Percentiles rank a stretch among this genome's conserved stretches.
Conservation (phyloP, 768 basidiomycete genomes). For the Paxillus involutus region DNA sequence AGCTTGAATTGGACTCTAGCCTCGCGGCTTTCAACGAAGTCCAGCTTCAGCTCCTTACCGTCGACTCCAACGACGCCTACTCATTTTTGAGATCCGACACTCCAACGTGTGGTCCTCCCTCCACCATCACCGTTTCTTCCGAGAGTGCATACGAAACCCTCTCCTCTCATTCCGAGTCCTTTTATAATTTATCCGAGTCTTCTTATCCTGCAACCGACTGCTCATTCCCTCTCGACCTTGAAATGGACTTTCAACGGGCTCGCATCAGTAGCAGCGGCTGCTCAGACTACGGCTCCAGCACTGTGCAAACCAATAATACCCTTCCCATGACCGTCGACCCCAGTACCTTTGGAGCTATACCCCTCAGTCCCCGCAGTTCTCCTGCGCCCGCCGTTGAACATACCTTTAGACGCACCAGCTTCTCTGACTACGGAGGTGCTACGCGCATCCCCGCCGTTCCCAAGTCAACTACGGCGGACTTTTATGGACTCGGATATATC, state of each 20-base stretch:
- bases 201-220: slow-evolving; percentile 49
- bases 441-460: slow-evolving; percentile 48
- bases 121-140: slow-evolving; percentile 75
- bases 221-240: slow-evolving; percentile 63
- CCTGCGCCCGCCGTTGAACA: slow-evolving; percentile 31
- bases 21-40: slow-evolving; percentile 66
- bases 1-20: slow-evolving; percentile 74
- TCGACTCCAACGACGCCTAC: slow-evolving; percentile 66
- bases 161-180: slow-evolving; percentile 67
- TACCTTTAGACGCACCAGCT: slow-evolving; percentile 47
- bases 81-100: slow-evolving; percentile 62
- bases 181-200: slow-evolving; percentile 63
- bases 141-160: slow-evolving; percentile 73
- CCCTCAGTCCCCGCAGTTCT: slow-evolving; percentile 57
- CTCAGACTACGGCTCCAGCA: slow-evolving; percentile 53
- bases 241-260: slow-evolving; percentile 71
- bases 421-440: slow-evolving; percentile 65
- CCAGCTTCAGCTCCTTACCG: slow-evolving; percentile 60
- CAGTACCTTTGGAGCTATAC: slow-evolving; percentile 56
- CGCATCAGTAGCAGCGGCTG: slow-evolving; percentile 47
- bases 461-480: slow-evolving; percentile 51
- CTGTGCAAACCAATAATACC: slow-evolving; percentile 37
- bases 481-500: slow-evolving; percentile 37
- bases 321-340: slow-evolving; percentile 47
- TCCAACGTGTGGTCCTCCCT: slow-evolving; percentile 69